Evolutionary conservation across 1,284 basidiomycete species (phyloP), one percentile per base, ranked within the genome.

Genomic region (Albatrellus sp.): DNA sequence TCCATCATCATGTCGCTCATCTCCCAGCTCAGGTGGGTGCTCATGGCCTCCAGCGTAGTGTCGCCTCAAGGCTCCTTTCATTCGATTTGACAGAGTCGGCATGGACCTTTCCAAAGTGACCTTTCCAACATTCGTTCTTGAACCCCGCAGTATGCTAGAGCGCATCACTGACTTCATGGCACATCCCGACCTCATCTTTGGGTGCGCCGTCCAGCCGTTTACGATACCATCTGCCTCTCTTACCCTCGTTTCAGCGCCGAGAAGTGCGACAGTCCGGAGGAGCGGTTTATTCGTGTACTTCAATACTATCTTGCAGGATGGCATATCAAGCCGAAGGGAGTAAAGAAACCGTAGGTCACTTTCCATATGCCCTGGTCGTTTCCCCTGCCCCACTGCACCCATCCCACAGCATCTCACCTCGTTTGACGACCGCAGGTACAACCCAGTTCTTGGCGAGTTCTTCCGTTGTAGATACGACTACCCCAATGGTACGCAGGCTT

Each of bases 281-380:
- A 96, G 58, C 74, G 96, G 33, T 98, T 98, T 63, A 72, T 97
- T 51, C 76, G 83, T 46, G 89, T 98, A 3, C 73, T 97, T 42
- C 84, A 89, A 46, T 98, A 96, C 64, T 98, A 98, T 60, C 80
- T 98, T 37, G 88, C 90, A n/a, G 94, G 94, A 37, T 99, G 94
- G 94, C 96, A 98, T 65, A 96, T 98, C 68, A 98, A 98, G 67
- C 93, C 94, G 35, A 96, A 92, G 65, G 94, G 94, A 45, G 96
- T 98, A 52, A 98, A 98, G 84, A 98, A 98, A 69, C 94, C 94
- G 77, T 92, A 57, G 64, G 83, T 70, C 46, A 8, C 17, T 24
- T 34, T 34, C 43, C 37, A 34, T 39, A 37, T 45, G 30, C 37
- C 43, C 45, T 31, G 38, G 41, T 33, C 28, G 24, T 38, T 36